These are phyloP conservation scores for Plectosphaerella sp. DNA, from an alignment of 2,329 filamentous ascomycete species.

Conservation along the genomic window DNA sequence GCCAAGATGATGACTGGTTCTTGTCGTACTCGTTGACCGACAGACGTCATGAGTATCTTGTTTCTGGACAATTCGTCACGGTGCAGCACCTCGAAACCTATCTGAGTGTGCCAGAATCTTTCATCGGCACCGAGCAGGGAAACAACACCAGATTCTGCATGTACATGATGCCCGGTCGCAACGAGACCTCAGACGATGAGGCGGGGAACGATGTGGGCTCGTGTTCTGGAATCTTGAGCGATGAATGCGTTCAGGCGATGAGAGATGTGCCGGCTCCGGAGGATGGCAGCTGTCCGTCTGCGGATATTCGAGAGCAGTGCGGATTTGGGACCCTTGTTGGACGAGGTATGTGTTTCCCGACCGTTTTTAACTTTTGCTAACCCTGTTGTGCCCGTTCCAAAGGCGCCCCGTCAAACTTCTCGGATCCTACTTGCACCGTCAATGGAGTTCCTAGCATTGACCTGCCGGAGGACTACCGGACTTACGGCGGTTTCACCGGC, in stretches of 20 bases:
- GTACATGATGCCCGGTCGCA: not conserved
- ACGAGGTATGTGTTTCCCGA: not conserved
- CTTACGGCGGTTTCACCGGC: not conserved
- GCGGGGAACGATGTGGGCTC: not conserved
- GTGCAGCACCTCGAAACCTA: not conserved
- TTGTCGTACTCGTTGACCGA: not conserved
- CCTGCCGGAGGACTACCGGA: not conserved
- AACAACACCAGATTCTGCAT: not conserved
- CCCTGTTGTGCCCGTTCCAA: too few species aligned
- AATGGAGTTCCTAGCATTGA: not conserved
- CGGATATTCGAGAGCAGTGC: not conserved
- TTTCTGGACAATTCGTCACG: not conserved
- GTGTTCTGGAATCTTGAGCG: not conserved
- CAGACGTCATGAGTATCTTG: not conserved
- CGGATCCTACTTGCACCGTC: not conserved
- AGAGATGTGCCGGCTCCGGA: not conserved
- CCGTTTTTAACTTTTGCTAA: too few species aligned
- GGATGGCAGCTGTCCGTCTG: not conserved
- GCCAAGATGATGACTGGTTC: not conserved
- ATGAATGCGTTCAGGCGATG: not conserved
- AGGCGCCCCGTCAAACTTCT: not conserved
- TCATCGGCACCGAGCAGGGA: not conserved
- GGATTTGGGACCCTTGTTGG: not conserved
- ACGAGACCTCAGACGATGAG: not conserved
- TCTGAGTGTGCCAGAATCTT: not conserved